Evolutionary conservation across 768 basidiomycete species (phyloP), one percentile per base, ranked within the genome.

Genomic region (Glaciozyma antarctica): DNA sequence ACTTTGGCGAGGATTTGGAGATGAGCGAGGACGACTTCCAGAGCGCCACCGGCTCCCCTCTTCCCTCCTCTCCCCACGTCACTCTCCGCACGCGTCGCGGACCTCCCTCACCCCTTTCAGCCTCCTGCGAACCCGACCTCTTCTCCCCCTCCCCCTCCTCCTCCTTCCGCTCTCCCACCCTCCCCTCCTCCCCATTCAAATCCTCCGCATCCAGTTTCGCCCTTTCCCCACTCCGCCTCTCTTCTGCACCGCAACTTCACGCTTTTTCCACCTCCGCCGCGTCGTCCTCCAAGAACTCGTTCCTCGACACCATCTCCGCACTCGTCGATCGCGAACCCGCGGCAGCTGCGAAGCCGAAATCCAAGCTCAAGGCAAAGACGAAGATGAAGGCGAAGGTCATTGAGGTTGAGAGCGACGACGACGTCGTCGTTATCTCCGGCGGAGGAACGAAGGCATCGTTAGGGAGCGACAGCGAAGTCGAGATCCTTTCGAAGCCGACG

Each of bases 1-100:
- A 66, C 53, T 66, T 62, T 12, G 65, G 49, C 15, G 65, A 62
- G 12, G 26, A 38, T 22, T 30, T 41, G 5, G 28, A n/a, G 24
- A 48, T 38, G 28, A 26, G 24, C 17, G 56, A 58, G 22, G 48
- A 38, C 56, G 26, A 47, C 56, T n/a, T 19, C 5, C 49, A 15
- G 8, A 51, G n/a, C n/a, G 49, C 26, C 49, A 15, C 24, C 26
- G n/a, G n/a, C 49, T 24, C 49, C 2, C 26, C 49, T 9, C 49
- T 16, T n/a, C n/a, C 47, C 19, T 8, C 47, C 8, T 48, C 47
- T n/a, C 47, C 47, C 5, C 47, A 24, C 22, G 26, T 9, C 49
- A n/a, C 49, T n/a, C 24, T 51, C 24, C 5, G 49, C n/a, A 51
- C 26, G n/a, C 49, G n/a, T 24, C 49, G 24, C 1, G n/a, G 22